These are phyloP conservation scores for Torrubiella hemipterigena DNA, from an alignment of 2,329 filamentous ascomycete species.

Conservation along the genomic window DNA sequence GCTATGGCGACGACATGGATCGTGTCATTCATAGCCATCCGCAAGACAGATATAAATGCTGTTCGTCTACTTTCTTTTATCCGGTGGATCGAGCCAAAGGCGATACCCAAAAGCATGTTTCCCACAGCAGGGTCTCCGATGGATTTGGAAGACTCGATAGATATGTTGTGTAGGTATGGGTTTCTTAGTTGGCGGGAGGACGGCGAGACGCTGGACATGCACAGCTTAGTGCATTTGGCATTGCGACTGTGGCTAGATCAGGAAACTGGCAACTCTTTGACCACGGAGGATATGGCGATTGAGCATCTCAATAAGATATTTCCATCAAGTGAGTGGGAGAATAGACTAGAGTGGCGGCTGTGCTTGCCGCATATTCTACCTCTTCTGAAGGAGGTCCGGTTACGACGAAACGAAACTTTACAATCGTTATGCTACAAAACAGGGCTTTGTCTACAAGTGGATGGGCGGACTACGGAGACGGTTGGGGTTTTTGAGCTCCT, in stretches of 20 bases:
- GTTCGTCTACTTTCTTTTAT: conserved; percentile 26
- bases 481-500: conserved; percentile 4
- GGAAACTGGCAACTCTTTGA: conserved; percentile 1
- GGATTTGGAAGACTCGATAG: conserved; percentile 13
- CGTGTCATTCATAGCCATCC: conserved; percentile 25
- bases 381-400: not conserved
- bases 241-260: conserved; percentile 13
- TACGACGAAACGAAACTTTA: not conserved
- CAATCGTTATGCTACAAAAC: not conserved
- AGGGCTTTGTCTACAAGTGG: conserved; percentile 2
- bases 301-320: conserved; percentile 1
- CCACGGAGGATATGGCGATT: conserved; percentile 2
- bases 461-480: conserved; percentile 4
- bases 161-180: conserved; percentile 16
- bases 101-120: conserved; percentile 21
- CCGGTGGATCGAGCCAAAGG: conserved; percentile 24
- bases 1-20: conserved; percentile 24
- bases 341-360: conserved; percentile 2
- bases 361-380: conserved; percentile 4
- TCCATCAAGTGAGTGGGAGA: conserved; percentile 1
- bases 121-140: conserved; percentile 10
- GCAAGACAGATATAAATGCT: conserved; percentile 14
- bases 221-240: conserved; percentile 20
- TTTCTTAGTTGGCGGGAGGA: conserved; percentile 15
- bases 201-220: conserved; percentile 19